A percentile compares a stretch with the other conserved stretches of the same genome.
Conservation (phyloP, 768 basidiomycete species). For the Pleurotus pulmonarius region DNA sequence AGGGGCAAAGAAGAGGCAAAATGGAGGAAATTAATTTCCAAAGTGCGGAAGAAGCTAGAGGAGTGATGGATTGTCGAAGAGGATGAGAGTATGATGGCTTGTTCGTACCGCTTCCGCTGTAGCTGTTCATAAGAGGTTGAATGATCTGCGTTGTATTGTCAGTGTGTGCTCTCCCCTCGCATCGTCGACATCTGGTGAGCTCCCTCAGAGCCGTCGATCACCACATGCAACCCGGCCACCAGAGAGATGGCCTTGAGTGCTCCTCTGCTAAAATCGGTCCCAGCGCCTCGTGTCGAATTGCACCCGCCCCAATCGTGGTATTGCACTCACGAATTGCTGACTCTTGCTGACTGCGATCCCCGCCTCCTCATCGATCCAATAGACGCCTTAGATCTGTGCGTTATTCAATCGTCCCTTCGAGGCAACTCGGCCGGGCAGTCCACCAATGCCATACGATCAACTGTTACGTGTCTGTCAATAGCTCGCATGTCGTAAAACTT, state of each 20-base stretch:
- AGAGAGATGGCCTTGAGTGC: background rate
- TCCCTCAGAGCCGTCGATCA: constrained; percentile 5
- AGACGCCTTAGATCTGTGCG: background rate
- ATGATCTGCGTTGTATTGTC: background rate
- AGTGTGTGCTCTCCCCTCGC: too few relatives aligned
- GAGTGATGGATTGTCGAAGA: background rate
- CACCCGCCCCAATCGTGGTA: constrained; percentile 5
- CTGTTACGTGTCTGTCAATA: constrained; percentile 1
- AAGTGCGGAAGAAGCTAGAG: constrained; percentile 3
- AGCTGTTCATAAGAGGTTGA: background rate
- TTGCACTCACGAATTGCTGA: background rate
- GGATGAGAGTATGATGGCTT: background rate
- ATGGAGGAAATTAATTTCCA: constrained; percentile 1
- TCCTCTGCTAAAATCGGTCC: background rate
- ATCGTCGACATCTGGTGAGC: constrained; percentile 2
- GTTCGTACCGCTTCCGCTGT: constrained; percentile 6
- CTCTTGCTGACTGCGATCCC: background rate
- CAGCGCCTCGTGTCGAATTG: background rate
- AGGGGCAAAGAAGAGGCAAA: constrained; percentile 2
- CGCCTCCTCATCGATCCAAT: background rate
- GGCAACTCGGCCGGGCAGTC: background rate
- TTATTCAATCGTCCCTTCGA: background rate
- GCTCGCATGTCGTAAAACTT: constrained; percentile 16
- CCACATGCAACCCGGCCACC: constrained; percentile 2
- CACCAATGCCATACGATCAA: background rate